Evolutionary conservation across 2,329 filamentous ascomycete genomes (phyloP).

Genomic region (Parastagonospora nodorum): DNA sequence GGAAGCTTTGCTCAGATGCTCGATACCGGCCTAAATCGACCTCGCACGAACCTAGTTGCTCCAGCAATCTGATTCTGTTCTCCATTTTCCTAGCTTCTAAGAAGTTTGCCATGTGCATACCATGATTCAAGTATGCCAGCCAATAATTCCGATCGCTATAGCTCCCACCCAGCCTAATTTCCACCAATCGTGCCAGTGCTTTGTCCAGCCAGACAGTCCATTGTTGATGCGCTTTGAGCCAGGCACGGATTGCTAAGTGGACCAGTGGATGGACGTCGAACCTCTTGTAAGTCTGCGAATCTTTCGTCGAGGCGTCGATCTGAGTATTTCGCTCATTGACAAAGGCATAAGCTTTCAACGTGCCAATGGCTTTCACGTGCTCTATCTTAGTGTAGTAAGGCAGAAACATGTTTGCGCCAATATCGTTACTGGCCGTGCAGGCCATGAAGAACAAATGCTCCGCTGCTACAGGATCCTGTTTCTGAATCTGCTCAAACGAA

Average conservation of each 20-base stretch:
- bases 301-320: background rate
- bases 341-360: conserved; percentile 41
- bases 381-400: conserved; percentile 11
- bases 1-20: conserved; percentile 5
- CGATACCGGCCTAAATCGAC: conserved; percentile 4
- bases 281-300: background rate
- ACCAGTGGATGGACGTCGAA: conserved; percentile 46
- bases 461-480: conserved; percentile 30
- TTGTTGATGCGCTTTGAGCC: conserved; percentile 29
- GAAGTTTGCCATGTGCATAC: conserved; percentile 8
- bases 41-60: conserved; percentile 11
- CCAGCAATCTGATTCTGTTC: conserved; percentile 7
- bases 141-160: conserved; percentile 25
- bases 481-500: conserved; percentile 10
- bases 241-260: conserved; percentile 40
- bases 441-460: conserved; percentile 42
- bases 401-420: conserved; percentile 43
- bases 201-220: conserved; percentile 17
- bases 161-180: conserved; percentile 25
- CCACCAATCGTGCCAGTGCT: conserved; percentile 18
- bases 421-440: conserved; percentile 13
- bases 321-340: conserved; percentile 15
- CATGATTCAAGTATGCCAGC: conserved; percentile 40
- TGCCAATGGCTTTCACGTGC: conserved; percentile 36
- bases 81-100: conserved; percentile 2